A percentile compares a stretch with the other conserved stretches of the same genome.
Evolutionary conservation across 2,329 filamentous ascomycete species (phyloP).

Genomic region (Beauveria varroae): DNA sequence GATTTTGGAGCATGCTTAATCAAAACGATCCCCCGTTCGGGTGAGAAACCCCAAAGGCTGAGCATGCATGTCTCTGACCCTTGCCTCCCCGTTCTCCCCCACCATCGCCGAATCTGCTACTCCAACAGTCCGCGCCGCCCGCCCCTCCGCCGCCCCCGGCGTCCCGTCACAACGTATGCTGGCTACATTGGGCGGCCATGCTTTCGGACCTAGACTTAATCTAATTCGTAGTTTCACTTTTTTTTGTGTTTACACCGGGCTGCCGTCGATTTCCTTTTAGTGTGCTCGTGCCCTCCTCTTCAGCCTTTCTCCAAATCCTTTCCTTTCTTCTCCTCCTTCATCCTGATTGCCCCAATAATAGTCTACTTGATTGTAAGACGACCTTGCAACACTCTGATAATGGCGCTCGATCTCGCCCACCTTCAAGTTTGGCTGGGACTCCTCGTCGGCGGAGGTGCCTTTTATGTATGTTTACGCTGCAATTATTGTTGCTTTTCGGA

Average conservation of each 20-base stretch:
- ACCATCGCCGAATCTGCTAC: neutral
- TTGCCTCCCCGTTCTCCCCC: neutral
- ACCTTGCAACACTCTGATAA: constrained; percentile 12
- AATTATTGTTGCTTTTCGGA: neutral
- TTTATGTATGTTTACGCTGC: constrained; percentile 32
- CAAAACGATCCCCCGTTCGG: no score
- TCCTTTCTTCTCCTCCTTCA: neutral
- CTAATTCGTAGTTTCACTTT: neutral
- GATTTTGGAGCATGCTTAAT: no score
- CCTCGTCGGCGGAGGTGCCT: constrained; percentile 24
- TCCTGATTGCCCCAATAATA: neutral
- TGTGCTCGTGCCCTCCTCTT: constrained; percentile 2
- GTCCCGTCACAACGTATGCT: neutral
- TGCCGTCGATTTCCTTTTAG: constrained; percentile 4
- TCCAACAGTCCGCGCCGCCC: neutral
- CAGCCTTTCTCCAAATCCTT: neutral
- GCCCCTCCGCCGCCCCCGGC: neutral
- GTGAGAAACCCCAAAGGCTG: neutral
- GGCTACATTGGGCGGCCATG: neutral
- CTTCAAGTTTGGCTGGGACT: constrained; percentile 33
- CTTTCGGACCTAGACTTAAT: neutral
- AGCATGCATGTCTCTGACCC: neutral
- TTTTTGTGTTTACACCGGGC: neutral
- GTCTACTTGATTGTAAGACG: neutral
- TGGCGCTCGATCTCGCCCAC: constrained; percentile 26